Percentiles rank a stretch among this genome's conserved stretches.
Evolutionary conservation across 177 flowering plant species (phyloP).

Genomic region (Vitis hybrid): DNA sequence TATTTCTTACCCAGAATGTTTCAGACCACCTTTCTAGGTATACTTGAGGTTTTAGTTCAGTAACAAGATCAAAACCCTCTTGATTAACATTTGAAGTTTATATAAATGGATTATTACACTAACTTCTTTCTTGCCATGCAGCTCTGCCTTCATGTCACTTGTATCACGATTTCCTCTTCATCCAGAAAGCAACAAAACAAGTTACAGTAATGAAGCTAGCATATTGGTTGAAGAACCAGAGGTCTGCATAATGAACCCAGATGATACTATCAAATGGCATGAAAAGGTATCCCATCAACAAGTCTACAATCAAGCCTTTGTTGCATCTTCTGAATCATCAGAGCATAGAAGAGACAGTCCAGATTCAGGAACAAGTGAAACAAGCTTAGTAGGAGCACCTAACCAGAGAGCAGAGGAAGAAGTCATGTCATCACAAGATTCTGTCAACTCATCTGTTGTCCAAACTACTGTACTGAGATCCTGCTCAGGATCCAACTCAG

Average conservation of each 20-base stretch:
- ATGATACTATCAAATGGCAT: conserved; percentile 30
- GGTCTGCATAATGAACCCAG: conserved; percentile 22
- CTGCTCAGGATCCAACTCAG: conserved; percentile 50
- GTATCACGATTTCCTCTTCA: conserved; percentile 39
- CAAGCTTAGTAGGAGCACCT: conserved; percentile 20
- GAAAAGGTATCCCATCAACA: conserved; percentile 19
- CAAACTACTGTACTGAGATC: conserved; percentile 36
- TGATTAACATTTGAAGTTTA: too few relatives aligned
- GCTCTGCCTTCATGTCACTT: conserved; percentile 57
- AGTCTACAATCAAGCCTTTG: conserved; percentile 17
- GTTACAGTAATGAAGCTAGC: conserved; percentile 10
- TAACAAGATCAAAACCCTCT: background rate
- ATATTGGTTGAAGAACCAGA: conserved; percentile 43
- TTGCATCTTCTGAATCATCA: conserved; percentile 13
- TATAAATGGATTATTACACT: background rate
- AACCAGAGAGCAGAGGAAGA: conserved; percentile 36
- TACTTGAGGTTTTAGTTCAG: background rate
- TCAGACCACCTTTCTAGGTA: conserved; percentile 64
- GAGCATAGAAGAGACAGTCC: conserved; percentile 12
- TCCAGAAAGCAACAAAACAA: conserved; percentile 18
- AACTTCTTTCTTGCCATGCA: conserved; percentile 20
- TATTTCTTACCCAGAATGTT: conserved; percentile 58
- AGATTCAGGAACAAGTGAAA: conserved; percentile 12
- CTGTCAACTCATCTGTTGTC: conserved; percentile 33
- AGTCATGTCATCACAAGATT: conserved; percentile 53